Percentiles rank a stretch among this genome's conserved stretches.
Evolutionary conservation across 768 basidiomycete species (phyloP).

Genomic region (Tulasnella sp.): DNA sequence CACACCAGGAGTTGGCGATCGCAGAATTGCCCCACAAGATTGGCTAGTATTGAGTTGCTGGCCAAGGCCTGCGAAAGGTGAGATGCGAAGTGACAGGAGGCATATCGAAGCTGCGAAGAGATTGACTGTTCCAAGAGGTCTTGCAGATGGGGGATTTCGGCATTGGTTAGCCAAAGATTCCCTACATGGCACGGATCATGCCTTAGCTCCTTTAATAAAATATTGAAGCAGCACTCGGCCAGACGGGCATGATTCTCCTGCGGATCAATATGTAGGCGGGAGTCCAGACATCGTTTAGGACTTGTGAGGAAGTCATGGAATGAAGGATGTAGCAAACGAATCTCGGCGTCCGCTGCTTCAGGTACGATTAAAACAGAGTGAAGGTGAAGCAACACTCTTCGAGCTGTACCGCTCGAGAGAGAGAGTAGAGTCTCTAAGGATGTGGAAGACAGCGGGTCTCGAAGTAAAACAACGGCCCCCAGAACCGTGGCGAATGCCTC

Average conservation of each 20-base stretch:
- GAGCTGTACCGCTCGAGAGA: background rate
- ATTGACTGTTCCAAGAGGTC: background rate
- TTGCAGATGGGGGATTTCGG: background rate
- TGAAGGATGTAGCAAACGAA: conserved; percentile 23
- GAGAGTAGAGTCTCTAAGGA: background rate
- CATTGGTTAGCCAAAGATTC: background rate
- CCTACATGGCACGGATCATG: background rate
- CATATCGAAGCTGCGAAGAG: background rate
- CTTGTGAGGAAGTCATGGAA: conserved; percentile 25
- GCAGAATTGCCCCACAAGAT: background rate
- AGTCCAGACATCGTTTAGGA: background rate
- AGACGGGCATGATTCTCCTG: background rate
- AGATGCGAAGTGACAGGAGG: background rate
- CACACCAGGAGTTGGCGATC: background rate
- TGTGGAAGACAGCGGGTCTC: background rate
- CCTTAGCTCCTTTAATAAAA: background rate
- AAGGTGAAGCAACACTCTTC: background rate
- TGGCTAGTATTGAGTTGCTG: background rate
- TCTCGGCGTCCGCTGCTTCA: background rate
- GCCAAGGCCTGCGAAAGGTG: background rate
- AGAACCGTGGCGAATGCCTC: background rate
- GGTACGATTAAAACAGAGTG: conserved; percentile 8
- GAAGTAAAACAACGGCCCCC: background rate
- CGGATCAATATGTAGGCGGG: background rate
- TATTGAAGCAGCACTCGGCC: background rate